Evolutionary conservation across 495 filamentous ascomycete genomes (phyloP).

Genomic region (Tuber melanosporum): DNA sequence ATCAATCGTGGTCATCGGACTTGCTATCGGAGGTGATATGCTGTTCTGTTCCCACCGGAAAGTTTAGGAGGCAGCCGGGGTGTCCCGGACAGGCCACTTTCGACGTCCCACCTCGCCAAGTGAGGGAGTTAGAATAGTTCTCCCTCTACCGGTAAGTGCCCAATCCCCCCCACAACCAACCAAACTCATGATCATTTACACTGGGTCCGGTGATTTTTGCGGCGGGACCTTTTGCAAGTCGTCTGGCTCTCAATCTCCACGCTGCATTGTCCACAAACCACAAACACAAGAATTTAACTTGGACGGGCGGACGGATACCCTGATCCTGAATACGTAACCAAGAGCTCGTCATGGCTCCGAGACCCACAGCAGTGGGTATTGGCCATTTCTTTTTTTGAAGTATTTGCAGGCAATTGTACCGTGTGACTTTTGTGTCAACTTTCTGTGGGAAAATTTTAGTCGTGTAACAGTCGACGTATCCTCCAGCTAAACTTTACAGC

Average conservation of each 20-base stretch:
- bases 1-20: background rate
- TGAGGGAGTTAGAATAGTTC: background rate
- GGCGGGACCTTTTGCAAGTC: slow-evolving; percentile 1
- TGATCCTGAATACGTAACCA: background rate
- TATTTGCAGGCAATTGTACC: background rate
- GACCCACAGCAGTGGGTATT: background rate
- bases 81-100: background rate
- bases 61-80: background rate
- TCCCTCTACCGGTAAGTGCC: background rate
- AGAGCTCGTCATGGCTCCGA: background rate
- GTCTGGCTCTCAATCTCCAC: background rate
- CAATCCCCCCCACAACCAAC: background rate
- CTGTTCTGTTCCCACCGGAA: background rate
- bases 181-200: slow-evolving; percentile 1
- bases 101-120: background rate
- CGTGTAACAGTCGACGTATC: slow-evolving; percentile 1
- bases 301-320: background rate
- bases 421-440: background rate
- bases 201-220: background rate
- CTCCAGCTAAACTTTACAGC: slow-evolving; percentile 2
- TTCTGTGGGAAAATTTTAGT: background rate
- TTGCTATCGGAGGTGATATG: background rate
- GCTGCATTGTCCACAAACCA: background rate
- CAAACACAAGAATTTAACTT: background rate
- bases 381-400: background rate